Base-by-base conservation (phyloP, 805 yeast species). In the Candida quercuum region DNA sequence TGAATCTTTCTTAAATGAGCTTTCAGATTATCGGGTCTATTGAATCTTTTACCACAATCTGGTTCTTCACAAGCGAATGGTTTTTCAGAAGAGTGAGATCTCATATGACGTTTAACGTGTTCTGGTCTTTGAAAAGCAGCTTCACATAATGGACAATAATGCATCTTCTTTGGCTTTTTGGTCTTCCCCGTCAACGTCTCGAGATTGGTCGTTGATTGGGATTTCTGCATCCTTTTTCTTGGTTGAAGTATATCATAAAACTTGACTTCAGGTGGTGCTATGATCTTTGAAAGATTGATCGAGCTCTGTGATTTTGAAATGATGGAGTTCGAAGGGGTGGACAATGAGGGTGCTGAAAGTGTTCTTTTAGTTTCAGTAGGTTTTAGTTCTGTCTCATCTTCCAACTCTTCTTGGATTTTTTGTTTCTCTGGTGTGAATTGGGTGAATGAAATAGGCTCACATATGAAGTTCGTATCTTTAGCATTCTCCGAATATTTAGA, bases 51-150 rank as follows among this genome's bases (percentile, higher is more conserved):
- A 3, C 63, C 67, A 59, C 94, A 85, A 81, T 38, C 83, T 59
- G 52, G 76, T 12, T 62, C 61, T 6, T 63, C 57, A 56, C 95
- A 83, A 28, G 57, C 58, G 53, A 71, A 86, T 1, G 95, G 94
- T 41, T 94, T 71, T 45, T 84, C 91, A 45, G 77, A 74, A 5
- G 87, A 76, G 58, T 88, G 97, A 1, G 88, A 69, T 47, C 88
- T 69, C 56, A 70, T 63, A 59, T 88, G 96, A 50, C 81, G 83
- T 42, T 71, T 80, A 21, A 80, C 87, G 56, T 80, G 87, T 49
- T 80, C 87, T 3, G 87, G 83, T 45, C 84, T 59, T 54, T 78
- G 86, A 64, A 79, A 79, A 35, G 72, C 59, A 28, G 77, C 68
- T 33, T 72, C 75, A 52, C 86, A 78, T 29, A 78, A 54, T 2